Percentiles rank a stretch among this genome's conserved stretches.
phyloP scores from a whole-genome alignment of 73 alveolate genomes.

The Paramecium octaurelia region DNA sequence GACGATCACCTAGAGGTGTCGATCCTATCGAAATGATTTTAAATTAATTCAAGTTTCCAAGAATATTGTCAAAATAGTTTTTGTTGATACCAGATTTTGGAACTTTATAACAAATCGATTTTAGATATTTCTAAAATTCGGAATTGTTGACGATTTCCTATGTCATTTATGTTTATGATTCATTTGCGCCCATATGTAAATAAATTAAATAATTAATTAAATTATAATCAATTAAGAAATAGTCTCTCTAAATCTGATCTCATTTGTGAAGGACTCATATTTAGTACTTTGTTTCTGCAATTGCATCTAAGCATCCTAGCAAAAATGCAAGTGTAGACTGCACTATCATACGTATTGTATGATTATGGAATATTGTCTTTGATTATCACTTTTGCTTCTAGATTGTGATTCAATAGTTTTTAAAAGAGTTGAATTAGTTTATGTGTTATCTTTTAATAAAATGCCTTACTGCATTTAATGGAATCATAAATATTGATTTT shows the following conservation, averaged over 20 bases:
- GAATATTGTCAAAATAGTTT: not conserved
- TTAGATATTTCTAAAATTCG: not conserved
- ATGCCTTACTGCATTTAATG: not conserved
- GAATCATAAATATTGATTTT: not conserved
- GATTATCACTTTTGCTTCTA: not conserved
- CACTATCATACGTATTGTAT: not conserved
- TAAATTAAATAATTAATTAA: not conserved
- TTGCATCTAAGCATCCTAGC: conserved; percentile 4
- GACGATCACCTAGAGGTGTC: not conserved
- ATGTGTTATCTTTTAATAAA: not conserved
- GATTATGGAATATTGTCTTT: not conserved
- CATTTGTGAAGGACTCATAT: not conserved
- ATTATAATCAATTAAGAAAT: not conserved
- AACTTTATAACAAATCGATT: not conserved
- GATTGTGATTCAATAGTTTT: not conserved
- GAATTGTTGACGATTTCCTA: not conserved
- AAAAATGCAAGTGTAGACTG: not conserved
- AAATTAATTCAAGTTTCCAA: not conserved
- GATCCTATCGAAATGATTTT: not conserved
- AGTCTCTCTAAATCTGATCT: not conserved
- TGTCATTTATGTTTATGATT: not conserved
- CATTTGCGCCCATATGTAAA: not conserved
- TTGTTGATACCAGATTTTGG: not conserved
- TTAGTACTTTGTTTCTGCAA: not conserved
- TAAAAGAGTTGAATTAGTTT: not conserved